Evolutionary conservation across 352 stramenopile genomes (phyloP).

Genomic region (Phytophthora sojae): DNA sequence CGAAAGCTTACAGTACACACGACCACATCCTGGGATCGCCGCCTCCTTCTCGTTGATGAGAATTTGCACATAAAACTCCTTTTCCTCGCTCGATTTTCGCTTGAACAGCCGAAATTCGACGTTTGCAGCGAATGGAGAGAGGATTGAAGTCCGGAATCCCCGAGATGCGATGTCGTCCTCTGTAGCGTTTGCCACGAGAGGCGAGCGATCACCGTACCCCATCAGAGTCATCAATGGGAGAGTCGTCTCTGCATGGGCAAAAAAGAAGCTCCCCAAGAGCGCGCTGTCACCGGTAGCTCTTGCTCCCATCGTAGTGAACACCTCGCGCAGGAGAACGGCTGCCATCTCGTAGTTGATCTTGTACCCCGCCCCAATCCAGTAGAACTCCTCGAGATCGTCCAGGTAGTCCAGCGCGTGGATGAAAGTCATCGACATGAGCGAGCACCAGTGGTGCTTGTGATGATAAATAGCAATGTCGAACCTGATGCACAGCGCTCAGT

Average conservation of each 20-base stretch:
- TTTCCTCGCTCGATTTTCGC: constrained; percentile 8
- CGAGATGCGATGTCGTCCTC: constrained; percentile 38
- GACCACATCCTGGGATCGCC: constrained; percentile 34
- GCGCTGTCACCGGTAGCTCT: constrained; percentile 4
- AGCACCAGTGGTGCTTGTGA: constrained; percentile 50
- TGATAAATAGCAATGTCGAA: constrained; percentile 65
- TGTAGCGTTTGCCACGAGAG: constrained; percentile 39
- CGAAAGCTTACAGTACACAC: constrained; percentile 33
- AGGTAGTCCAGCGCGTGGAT: constrained; percentile 49
- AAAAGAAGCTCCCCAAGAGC: constrained; percentile 50
- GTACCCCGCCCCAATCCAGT: constrained; percentile 52
- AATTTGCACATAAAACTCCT: constrained; percentile 48
- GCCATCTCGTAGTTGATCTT: constrained; percentile 67
- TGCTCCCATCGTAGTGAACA: constrained; percentile 42
- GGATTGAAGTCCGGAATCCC: constrained; percentile 43
- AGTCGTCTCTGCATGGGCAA: constrained; percentile 66
- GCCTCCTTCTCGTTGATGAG: constrained; percentile 53
- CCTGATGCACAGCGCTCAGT: constrained; percentile 6
- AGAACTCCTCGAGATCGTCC: constrained; percentile 58
- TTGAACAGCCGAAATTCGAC: constrained; percentile 57
- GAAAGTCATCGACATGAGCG: constrained; percentile 40
- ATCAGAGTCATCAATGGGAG: constrained; percentile 62
- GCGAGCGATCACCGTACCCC: constrained; percentile 43
- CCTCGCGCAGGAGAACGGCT: constrained; percentile 42
- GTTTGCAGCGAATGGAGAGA: constrained; percentile 63